Percentiles rank a stretch among this genome's conserved stretches.
Conservation (phyloP, 495 filamentous ascomycete species). For the Penicillium silybi region DNA sequence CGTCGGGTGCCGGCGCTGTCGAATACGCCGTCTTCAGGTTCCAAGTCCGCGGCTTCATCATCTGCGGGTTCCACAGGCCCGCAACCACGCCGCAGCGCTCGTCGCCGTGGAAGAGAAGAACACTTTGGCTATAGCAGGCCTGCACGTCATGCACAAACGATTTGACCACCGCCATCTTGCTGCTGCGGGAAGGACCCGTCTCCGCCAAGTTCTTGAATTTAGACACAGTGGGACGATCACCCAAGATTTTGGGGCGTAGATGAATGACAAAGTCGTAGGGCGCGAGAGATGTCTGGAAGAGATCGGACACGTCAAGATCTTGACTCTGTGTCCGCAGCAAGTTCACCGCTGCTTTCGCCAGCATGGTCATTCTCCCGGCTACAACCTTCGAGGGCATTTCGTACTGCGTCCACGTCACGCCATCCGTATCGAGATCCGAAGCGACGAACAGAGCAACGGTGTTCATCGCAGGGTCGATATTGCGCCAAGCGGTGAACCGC, state of each 20-base stretch:
- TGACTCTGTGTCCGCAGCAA: constrained; percentile 54
- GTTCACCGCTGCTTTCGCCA: constrained; percentile 69
- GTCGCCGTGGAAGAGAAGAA: constrained; percentile 71
- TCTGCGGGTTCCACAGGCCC: constrained; percentile 77
- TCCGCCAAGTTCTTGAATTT: constrained; percentile 71
- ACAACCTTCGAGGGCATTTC: constrained; percentile 72
- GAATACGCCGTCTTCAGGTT: constrained; percentile 67
- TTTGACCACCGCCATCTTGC: constrained; percentile 39
- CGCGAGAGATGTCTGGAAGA: constrained; percentile 64
- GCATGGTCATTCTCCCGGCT: constrained; percentile 73
- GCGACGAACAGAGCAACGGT: constrained; percentile 76
- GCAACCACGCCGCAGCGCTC: constrained; percentile 57
- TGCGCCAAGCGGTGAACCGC: constrained; percentile 70
- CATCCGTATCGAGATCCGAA: constrained; percentile 70
- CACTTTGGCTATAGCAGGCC: constrained; percentile 53
- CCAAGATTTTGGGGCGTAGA: constrained; percentile 49
- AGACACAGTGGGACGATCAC: constrained; percentile 19
- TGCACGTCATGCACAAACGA: constrained; percentile 58
- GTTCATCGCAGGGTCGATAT: constrained; percentile 84
- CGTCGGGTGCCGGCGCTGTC: constrained; percentile 49
- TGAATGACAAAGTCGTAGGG: constrained; percentile 87
- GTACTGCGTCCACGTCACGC: constrained; percentile 73
- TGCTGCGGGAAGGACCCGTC: constrained; percentile 6
- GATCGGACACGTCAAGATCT: constrained; percentile 50
- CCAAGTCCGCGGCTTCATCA: constrained; percentile 49